phyloP scores from a whole-genome alignment of 306 rosid genomes.

The Quercus gilva region DNA sequence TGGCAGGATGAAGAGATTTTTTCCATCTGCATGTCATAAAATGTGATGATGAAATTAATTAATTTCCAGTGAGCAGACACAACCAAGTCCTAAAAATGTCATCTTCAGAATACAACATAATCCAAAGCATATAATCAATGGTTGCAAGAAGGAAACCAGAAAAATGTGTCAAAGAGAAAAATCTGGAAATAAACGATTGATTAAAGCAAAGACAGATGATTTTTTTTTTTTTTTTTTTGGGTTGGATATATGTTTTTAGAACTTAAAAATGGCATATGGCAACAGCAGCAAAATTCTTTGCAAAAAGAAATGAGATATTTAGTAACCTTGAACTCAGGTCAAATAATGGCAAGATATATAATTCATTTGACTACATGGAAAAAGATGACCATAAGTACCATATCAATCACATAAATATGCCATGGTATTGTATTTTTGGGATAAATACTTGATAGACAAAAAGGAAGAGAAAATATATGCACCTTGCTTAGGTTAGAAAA shows the following conservation, averaged over 20 bases:
- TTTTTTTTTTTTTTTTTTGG: no score
- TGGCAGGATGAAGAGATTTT: conserved; percentile 70
- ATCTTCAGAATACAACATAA: no score
- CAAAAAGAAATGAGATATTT: neutral
- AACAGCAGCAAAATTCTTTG: neutral
- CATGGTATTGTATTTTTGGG: neutral
- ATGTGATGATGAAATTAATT: conserved; percentile 11
- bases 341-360: neutral
- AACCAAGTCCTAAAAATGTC: neutral
- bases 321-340: neutral
- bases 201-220: no score
- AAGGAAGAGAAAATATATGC: neutral
- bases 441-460: neutral
- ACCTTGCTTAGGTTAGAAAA: conserved; percentile 2
- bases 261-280: neutral
- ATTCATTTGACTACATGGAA: neutral
- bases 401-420: neutral
- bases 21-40: conserved; percentile 66
- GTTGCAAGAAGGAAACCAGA: neutral
- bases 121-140: neutral
- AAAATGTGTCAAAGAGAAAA: neutral
- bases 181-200: neutral
- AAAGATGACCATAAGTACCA: neutral
- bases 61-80: conserved; percentile 7
- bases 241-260: neutral